Base-by-base conservation (phyloP, 2,329 filamentous ascomycete genomes). In the Pseudophaeomoniella oleicola region DNA sequence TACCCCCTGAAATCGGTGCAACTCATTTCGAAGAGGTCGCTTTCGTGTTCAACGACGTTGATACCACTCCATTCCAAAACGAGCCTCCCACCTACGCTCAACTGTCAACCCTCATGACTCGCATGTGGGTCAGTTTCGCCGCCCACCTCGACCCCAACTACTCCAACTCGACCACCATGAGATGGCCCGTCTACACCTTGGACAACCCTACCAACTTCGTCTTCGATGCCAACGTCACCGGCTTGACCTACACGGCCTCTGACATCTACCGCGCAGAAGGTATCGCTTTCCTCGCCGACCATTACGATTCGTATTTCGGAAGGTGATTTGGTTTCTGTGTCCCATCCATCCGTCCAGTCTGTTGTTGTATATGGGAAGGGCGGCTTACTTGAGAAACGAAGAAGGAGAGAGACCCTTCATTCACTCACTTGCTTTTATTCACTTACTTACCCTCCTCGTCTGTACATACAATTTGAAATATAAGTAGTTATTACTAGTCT, bases 21-120 rank as follows among this genome's bases (percentile, higher is more conserved):
- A 63, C 64, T 0, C 73, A 77, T 50, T 76, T 75, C 49, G 60
- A 65, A 38, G 67, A 72, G 48, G 64, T 72, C 0, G 57, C 62
- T 1, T 71, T 71, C 41, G 68, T 73, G 4, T 68, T 75, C 35
- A 49, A 69, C 43, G 74, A 75, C 42, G 9, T 42, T 2, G 11
- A 42, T 9, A 30, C 35, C 9, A 37, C 42, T 27, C 53, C 54
- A 2, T 58, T 59, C 38, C 56, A 43, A 17, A 54, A 54, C 34
- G 55, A 59, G 46, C 59, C 66, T 1, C 47, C 59, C 35, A 58
- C 56, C 2, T 67, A 60, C 40, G 40, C 54, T 10, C 44, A 52
- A 3, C 51, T 73, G 16, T 62, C 66, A 12, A 50, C 60, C 31
- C 49, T 64, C 44, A 71, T 72, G 63, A 59, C 58, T 34, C 53